These are phyloP conservation scores for Fusarium sp. DNA, from an alignment of 2,329 filamentous ascomycete genomes.

Conservation along the genomic window DNA sequence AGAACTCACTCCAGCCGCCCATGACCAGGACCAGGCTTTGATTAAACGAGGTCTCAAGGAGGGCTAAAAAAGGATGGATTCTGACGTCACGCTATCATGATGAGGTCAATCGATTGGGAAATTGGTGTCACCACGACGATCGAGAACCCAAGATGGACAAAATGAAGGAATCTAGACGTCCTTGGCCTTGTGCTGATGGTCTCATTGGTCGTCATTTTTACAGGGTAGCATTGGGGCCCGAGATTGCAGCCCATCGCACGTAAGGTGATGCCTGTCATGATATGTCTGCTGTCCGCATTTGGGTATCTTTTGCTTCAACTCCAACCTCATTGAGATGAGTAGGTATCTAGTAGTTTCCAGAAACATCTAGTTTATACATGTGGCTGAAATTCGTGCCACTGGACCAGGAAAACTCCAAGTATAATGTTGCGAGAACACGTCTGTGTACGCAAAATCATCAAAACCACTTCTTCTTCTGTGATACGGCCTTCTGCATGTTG, in stretches of 20 bases:
- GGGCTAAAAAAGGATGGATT: neutral
- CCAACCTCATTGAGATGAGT: conserved; percentile 47
- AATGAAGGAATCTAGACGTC: neutral
- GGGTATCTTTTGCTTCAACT: conserved; percentile 38
- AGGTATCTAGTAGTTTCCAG: conserved; percentile 38
- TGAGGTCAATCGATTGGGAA: conserved; percentile 33
- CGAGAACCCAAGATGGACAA: conserved; percentile 14
- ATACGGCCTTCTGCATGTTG: conserved; percentile 60
- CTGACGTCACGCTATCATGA: conserved; percentile 43
- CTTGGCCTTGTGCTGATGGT: neutral
- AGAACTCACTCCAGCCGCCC: neutral
- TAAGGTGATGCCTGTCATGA: conserved; percentile 12
- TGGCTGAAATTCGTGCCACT: conserved; percentile 27
- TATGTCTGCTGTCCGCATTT: conserved; percentile 34
- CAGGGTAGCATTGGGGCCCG: conserved; percentile 10
- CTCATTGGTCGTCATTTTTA: conserved; percentile 20
- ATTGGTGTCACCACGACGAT: conserved; percentile 29
- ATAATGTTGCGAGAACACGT: conserved; percentile 18
- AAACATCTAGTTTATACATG: conserved; percentile 38
- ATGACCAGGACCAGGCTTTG: neutral
- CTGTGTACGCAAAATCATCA: conserved; percentile 2
- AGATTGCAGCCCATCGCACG: conserved; percentile 2
- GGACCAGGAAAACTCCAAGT: conserved; percentile 25
- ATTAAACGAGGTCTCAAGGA: conserved; percentile 9
- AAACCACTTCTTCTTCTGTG: conserved; percentile 53